Base-by-base conservation (phyloP, 2,329 filamentous ascomycete genomes). In the Calonectria pauciramosa region DNA sequence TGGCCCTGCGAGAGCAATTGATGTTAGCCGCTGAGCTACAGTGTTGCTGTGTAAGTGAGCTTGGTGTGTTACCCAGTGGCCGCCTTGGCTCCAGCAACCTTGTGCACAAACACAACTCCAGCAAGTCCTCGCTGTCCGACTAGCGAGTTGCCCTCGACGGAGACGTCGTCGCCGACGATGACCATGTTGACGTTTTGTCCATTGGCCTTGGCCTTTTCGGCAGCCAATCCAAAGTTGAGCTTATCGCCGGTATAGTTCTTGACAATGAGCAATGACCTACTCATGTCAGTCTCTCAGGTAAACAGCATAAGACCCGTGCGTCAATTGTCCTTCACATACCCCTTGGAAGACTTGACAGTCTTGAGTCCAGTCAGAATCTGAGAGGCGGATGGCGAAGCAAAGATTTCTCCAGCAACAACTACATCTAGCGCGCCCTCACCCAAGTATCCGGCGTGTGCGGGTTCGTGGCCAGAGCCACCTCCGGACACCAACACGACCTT, bases 161-260 rank as follows among this genome's bases (percentile, higher is more conserved):
- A 80, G 4, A 80, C 79, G 51, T 80, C 79, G 2, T 80, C 79
- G 9, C 78, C 79, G 1, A 80, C 75, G 18, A 80, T 74, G 20
- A 80, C 78, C 76, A 80, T 80, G 63, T 77, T 75, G 4, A 80
- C 76, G 23, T 75, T 75, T 26, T 78, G 77, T 1, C 78, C 78
- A 11, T 77, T 71, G 4, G 81, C 76, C 64, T 82, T 82, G 41
- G 81, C 81, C 70, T 82, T 81, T 71, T 82, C 81, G 4, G 81
- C 81, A 3, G 81, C 81, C 20, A 82, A 67, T 6, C 80, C 80
- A 66, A 82, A 81, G 73, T 81, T 81, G 63, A 81, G 78, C 63
- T 81, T 81, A 59, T 81, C 80, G 26, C 80, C 80, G 0, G 80
- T 81, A 67, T 81, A 81, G 67, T 81, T 81, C 51, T 81, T 81